Evolutionary conservation across 2,329 filamentous ascomycete species (phyloP).

Genomic region (Fusarium hostae): DNA sequence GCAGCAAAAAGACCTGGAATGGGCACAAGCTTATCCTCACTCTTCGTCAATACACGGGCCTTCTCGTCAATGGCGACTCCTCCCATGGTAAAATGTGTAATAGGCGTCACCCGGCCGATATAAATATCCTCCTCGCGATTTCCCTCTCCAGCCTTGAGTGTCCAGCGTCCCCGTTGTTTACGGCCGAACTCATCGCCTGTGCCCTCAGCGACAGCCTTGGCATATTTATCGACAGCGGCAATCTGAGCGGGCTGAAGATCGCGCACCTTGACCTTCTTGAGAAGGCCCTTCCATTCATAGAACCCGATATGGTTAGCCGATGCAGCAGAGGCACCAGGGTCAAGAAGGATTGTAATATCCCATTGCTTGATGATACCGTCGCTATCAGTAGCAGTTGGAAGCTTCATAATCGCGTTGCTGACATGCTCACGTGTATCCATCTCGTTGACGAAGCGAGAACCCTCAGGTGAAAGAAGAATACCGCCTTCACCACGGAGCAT

Average conservation of each 20-base stretch:
- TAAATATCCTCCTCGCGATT: slow-evolving; percentile 64
- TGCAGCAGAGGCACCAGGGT: slow-evolving; percentile 65
- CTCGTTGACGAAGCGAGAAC: slow-evolving; percentile 70
- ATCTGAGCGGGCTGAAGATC: slow-evolving; percentile 58
- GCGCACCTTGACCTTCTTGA: slow-evolving; percentile 65
- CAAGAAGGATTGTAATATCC: slow-evolving; percentile 68
- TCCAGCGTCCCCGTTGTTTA: slow-evolving; percentile 66
- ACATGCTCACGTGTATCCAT: slow-evolving; percentile 68
- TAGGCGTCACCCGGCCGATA: slow-evolving; percentile 69
- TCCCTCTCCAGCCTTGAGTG: slow-evolving; percentile 54
- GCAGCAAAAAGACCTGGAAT: slow-evolving; percentile 70
- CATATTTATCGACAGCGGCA: slow-evolving; percentile 61
- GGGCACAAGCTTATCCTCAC: slow-evolving; percentile 50
- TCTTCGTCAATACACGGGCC: slow-evolving; percentile 59
- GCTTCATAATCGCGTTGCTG: slow-evolving; percentile 62
- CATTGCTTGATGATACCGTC: slow-evolving; percentile 60
- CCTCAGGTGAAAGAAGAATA: slow-evolving; percentile 59
- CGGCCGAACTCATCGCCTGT: slow-evolving; percentile 59
- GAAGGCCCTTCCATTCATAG: slow-evolving; percentile 70
- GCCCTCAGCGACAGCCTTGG: slow-evolving; percentile 54
- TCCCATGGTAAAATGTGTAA: slow-evolving; percentile 75
- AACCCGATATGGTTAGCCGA: slow-evolving; percentile 68
- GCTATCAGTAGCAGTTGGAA: slow-evolving; percentile 45
- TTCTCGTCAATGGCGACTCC: slow-evolving; percentile 67
- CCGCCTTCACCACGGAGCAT: slow-evolving; percentile 71